Conservation (phyloP, 495 filamentous ascomycete genomes). For the Penicillium alfredii region DNA sequence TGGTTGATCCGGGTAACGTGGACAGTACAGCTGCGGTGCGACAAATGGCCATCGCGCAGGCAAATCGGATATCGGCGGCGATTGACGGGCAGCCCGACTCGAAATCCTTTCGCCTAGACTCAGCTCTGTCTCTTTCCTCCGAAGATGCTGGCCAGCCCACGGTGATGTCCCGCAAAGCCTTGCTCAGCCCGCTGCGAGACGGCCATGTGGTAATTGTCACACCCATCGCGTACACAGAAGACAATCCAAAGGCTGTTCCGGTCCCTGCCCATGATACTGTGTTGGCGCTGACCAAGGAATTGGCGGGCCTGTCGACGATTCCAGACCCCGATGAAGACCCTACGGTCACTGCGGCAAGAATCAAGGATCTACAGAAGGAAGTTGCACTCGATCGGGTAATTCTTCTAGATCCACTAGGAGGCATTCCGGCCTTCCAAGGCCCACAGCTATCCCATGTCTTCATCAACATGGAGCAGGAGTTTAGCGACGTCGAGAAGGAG, state of each 20-base stretch:
- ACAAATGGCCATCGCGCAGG: conserved; percentile 52
- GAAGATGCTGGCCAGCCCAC: conserved; percentile 25
- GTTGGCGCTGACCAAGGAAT: conserved; percentile 63
- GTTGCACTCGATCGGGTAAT: conserved; percentile 80
- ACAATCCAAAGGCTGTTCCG: conserved; percentile 48
- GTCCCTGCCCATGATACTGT: conserved; percentile 62
- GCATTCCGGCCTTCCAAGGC: conserved; percentile 67
- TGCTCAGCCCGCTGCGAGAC: conserved; percentile 64
- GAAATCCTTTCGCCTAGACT: conserved; percentile 63
- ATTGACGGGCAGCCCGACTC: conserved; percentile 61
- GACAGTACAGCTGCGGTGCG: conserved; percentile 31
- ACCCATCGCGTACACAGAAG: conserved; percentile 59
- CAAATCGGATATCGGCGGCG: conserved; percentile 65
- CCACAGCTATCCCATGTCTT: conserved; percentile 75
- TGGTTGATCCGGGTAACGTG: conserved; percentile 61
- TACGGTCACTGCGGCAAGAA: conserved; percentile 34
- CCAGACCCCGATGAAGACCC: conserved; percentile 45
- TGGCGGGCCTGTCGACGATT: conserved; percentile 50
- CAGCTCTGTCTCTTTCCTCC: conserved; percentile 47
- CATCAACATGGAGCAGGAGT: conserved; percentile 93
- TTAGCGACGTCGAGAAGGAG: conserved; percentile 55
- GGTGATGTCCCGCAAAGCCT: conserved; percentile 50
- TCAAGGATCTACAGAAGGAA: conserved; percentile 43
- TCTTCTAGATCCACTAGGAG: conserved; percentile 80
- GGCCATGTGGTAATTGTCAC: conserved; percentile 76